These are phyloP conservation scores for Trichoderma guizhouense DNA, from an alignment of 2,329 filamentous ascomycete genomes.

Conservation along the genomic window DNA sequence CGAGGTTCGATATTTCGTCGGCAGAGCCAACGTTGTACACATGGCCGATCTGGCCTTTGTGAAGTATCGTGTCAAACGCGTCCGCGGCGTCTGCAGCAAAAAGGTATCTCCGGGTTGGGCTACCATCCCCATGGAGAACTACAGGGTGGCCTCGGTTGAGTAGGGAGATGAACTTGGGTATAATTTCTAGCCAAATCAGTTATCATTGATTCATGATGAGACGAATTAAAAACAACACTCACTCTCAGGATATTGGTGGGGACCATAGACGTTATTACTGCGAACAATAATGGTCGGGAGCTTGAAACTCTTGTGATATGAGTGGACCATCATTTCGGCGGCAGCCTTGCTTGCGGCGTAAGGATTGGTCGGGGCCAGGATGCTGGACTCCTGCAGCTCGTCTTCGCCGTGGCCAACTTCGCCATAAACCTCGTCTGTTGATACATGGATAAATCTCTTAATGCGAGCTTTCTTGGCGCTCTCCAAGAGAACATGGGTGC, in stretches of 20 bases:
- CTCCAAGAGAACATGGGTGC: slow-evolving; percentile 79
- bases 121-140: slow-evolving; percentile 73
- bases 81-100: slow-evolving; percentile 77
- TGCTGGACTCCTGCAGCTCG: slow-evolving; percentile 69
- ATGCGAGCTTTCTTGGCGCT: slow-evolving; percentile 69
- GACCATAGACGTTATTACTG: slow-evolving; percentile 83
- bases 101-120: slow-evolving; percentile 70
- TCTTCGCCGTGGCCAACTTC: slow-evolving; percentile 71
- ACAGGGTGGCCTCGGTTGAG: slow-evolving; percentile 64
- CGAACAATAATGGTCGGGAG: slow-evolving; percentile 76
- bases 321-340: slow-evolving; percentile 81
- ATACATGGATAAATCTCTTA: slow-evolving; percentile 74
- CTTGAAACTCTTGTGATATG: slow-evolving; percentile 81
- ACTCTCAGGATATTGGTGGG: slow-evolving; percentile 83
- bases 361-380: slow-evolving; percentile 76
- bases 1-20: slow-evolving; percentile 73
- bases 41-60: slow-evolving; percentile 70
- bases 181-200: slow-evolving; percentile 59
- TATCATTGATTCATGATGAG: not conserved
- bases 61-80: slow-evolving; percentile 79
- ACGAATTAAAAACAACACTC: slow-evolving; percentile 33
- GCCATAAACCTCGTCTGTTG: slow-evolving; percentile 82
- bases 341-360: slow-evolving; percentile 79
- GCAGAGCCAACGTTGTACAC: slow-evolving; percentile 80
- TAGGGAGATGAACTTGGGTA: slow-evolving; percentile 75